phyloP scores from a whole-genome alignment of 257 asterid genomes.

The Penstemon barbatus region DNA sequence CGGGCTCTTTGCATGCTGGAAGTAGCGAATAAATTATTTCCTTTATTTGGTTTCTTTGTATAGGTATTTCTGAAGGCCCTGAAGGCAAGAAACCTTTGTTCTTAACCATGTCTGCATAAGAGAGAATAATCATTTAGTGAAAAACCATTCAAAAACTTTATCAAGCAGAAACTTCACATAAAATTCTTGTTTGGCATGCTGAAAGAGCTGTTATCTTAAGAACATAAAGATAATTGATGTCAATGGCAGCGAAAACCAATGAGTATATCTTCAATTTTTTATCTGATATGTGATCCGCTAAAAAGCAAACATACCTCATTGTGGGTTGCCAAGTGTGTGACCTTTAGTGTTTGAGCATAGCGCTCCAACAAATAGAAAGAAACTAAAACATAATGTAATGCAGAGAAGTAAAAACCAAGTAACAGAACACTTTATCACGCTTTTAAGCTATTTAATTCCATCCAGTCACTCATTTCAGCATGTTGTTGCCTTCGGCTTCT shows the following conservation, averaged over 20 bases:
- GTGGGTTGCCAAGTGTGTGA: background rate
- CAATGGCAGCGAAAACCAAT: background rate
- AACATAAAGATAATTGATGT: conserved; percentile 6
- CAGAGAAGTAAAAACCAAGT: conserved; percentile 5
- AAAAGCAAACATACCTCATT: background rate
- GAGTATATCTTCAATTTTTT: too few species aligned
- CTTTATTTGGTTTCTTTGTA: conserved; percentile 81
- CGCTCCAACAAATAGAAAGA: conserved; percentile 10
- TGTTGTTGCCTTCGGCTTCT: conserved; percentile 7
- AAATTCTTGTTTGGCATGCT: background rate
- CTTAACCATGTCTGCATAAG: conserved; percentile 85
- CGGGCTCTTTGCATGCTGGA: conserved; percentile 91
- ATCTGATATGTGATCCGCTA: too few species aligned
- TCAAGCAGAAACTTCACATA: background rate
- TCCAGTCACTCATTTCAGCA: background rate
- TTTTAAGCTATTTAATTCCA: background rate
- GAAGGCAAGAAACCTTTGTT: conserved; percentile 99
- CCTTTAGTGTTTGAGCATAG: background rate
- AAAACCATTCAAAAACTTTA: background rate
- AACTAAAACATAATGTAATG: background rate
- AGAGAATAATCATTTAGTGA: conserved; percentile 11
- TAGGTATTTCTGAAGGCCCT: conserved; percentile 94
- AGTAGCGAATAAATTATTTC: conserved; percentile 78
- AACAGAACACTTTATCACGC: conserved; percentile 7
- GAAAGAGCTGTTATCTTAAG: background rate